phyloP scores from a whole-genome alignment of 2,329 filamentous ascomycete genomes.

The Curvularia sp. region DNA sequence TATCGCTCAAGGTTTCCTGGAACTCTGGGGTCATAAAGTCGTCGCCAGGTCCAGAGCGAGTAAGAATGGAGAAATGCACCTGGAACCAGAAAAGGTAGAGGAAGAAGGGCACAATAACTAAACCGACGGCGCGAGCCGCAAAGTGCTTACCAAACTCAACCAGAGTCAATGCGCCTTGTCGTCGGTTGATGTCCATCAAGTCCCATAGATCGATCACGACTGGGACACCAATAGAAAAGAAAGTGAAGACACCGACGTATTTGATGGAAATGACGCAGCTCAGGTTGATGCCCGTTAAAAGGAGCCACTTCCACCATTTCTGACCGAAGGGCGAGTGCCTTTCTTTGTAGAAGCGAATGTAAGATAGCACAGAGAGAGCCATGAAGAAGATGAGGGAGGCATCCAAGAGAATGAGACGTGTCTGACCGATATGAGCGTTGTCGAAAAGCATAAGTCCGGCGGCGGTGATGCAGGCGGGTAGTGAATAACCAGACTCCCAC shows the following conservation, averaged over 20 bases:
- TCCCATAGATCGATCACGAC: constrained; percentile 96
- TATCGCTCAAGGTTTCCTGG: constrained; percentile 95
- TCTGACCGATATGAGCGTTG: constrained; percentile 97
- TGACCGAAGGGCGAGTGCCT: constrained; percentile 86
- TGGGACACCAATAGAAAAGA: constrained; percentile 93
- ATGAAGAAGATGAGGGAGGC: constrained; percentile 94
- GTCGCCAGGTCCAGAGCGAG: constrained; percentile 88
- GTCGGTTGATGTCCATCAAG: constrained; percentile 86
- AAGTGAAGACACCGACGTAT: constrained; percentile 96
- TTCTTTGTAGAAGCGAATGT: constrained; percentile 97
- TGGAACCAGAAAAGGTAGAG: constrained; percentile 99
- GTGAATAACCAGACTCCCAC: constrained; percentile 99
- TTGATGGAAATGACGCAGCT: constrained; percentile 99
- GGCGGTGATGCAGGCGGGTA: constrained; percentile 89
- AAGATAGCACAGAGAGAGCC: constrained; percentile 91
- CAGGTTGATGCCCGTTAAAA: constrained; percentile 90
- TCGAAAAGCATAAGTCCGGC: constrained; percentile 89
- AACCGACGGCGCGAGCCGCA: constrained; percentile 79
- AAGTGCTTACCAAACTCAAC: constrained; percentile 89
- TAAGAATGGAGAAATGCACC: constrained; percentile 93
- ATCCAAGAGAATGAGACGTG: constrained; percentile 91
- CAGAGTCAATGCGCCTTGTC: constrained; percentile 79
- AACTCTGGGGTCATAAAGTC: constrained; percentile 99
- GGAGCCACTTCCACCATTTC: constrained; percentile 99
- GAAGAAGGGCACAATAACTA: constrained; percentile 91